Percentiles rank a stretch among this genome's conserved stretches.
Evolutionary conservation across 176 grass and related monocot species (phyloP).

Genomic region (Oryza meyeriana): DNA sequence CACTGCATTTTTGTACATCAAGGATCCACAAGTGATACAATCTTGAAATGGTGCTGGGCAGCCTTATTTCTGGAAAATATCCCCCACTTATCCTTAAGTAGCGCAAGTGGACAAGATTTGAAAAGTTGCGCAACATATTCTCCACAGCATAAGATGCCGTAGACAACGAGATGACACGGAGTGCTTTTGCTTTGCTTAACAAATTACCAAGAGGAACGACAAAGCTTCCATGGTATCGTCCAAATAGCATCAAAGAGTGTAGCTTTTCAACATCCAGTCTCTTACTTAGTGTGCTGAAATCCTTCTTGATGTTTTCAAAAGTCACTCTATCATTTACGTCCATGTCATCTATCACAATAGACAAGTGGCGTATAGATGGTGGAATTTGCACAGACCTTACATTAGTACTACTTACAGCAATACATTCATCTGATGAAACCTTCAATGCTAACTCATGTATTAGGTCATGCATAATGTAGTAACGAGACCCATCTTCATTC

Average conservation of each 20-base stretch:
- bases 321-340: neutral
- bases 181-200: neutral
- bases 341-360: neutral
- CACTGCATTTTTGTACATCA: neutral
- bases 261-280: conserved; percentile 2
- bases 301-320: neutral
- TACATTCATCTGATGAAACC: conserved; percentile 28
- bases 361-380: conserved; percentile 19
- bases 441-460: conserved; percentile 7
- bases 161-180: neutral
- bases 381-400: neutral
- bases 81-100: neutral
- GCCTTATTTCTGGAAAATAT: neutral
- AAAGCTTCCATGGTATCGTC: neutral
- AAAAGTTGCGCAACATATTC: neutral
- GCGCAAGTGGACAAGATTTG: neutral
- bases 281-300: neutral
- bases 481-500: accelerated
- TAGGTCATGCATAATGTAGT: conserved; percentile 28
- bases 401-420: neutral
- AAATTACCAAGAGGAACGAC: neutral
- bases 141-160: neutral
- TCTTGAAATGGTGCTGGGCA: neutral
- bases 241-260: conserved; percentile 13
- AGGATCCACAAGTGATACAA: neutral